Evolutionary conservation across 176 grass and related monocot species (phyloP), one percentile per base, ranked within the genome.

Genomic region (Oryza glumipatula): DNA sequence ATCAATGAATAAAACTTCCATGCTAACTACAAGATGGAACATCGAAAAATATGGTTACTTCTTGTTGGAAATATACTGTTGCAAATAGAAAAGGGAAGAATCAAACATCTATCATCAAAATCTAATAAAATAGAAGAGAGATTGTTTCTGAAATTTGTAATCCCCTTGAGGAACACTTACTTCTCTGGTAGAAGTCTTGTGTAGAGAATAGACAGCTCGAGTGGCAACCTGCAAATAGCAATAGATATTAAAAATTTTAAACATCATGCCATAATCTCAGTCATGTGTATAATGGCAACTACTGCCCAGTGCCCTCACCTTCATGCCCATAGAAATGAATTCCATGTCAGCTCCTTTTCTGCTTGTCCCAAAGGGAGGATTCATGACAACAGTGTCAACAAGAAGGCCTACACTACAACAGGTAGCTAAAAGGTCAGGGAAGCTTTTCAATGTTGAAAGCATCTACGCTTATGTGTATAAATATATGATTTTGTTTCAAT

Each of bases 171-270:
- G 48, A 77, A 23, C 73, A 80, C 93, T 83, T 86, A 96, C 96
- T 76, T 99, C 96, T 96, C 96, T 92, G 1, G 96, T 99, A 26
- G 96, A 93, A 70, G 89, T 96, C 81, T 96, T 99, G 77, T 99
- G 93, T 73, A 99, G 82, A 80, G 93, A 99, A 87, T 96, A 96
- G 60, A 99, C 93, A 72, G 96, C 91, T 77, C 52, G 44, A 77
- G 93, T 82, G 24, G 93, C 93, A 72, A 92, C 88, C 96, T 99
- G 74, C 76, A 6, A 93, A 84, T 28, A 89, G 35, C 33, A 78
- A 76, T 35, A 76, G 73, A 61, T 61, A 32, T 70, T 78, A 68
- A 65, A 65, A 83, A 0, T 6, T 54, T 76, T 44, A 74, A 47
- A 78, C 21, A 21, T 49, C 19, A 72, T 15, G 0, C 3, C 41